Percentiles rank a stretch among this genome's conserved stretches.
Evolutionary conservation across 192 early-diverging fungal species (phyloP).

Genomic region (Coemansia sp.): DNA sequence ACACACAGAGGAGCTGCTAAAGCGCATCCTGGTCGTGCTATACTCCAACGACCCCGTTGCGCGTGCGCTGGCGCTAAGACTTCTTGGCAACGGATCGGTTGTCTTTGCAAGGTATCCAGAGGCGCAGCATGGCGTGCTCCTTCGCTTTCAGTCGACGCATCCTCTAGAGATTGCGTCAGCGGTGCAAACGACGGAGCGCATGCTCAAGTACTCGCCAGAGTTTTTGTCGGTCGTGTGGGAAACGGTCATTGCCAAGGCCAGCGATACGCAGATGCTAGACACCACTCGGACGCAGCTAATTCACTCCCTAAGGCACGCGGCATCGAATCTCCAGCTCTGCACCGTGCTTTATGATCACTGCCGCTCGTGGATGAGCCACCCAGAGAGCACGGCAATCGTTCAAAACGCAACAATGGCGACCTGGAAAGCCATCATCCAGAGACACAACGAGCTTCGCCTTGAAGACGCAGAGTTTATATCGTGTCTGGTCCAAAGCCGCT

Average conservation of each 20-base stretch:
- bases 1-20: constrained; percentile 48
- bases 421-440: constrained; percentile 35
- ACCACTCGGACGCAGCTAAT: constrained; percentile 44
- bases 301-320: constrained; percentile 45
- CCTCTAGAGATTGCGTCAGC: constrained; percentile 52
- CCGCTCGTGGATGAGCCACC: constrained; percentile 25
- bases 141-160: constrained; percentile 47
- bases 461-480: constrained; percentile 36
- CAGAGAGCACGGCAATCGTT: constrained; percentile 22
- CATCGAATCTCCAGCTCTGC: constrained; percentile 42
- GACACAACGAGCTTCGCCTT: constrained; percentile 35
- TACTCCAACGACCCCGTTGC: constrained; percentile 55
- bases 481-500: constrained; percentile 13
- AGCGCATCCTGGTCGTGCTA: constrained; percentile 49
- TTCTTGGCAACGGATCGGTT: constrained; percentile 48
- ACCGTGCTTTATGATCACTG: constrained; percentile 34
- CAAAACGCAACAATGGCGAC: constrained; percentile 30
- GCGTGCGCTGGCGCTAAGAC: constrained; percentile 47
- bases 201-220: constrained; percentile 48
- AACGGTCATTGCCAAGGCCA: constrained; percentile 39
- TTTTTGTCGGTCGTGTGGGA: constrained; percentile 51
- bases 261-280: constrained; percentile 25
- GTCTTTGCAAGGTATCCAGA: constrained; percentile 50
- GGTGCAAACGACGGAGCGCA: constrained; percentile 44
- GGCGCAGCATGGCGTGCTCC: constrained; percentile 53